phyloP scores from a whole-genome alignment of 208 protist genomes.

The Trichomonas vaginalis region DNA sequence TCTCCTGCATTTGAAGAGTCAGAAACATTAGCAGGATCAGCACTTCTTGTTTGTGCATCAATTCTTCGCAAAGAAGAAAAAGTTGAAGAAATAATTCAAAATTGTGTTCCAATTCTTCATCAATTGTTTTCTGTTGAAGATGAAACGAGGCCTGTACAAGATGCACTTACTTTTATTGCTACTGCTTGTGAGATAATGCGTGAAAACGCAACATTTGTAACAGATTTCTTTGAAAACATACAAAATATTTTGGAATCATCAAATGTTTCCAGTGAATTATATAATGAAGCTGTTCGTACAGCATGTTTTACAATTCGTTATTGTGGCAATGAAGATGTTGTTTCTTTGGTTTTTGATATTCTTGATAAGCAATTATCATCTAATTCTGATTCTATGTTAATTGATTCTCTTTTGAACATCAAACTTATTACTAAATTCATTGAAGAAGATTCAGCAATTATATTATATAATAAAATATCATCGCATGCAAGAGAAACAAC shows the following conservation, averaged over 20 bases:
- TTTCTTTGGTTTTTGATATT: neutral
- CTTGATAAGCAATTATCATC: neutral
- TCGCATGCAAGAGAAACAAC: neutral
- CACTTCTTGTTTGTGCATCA: neutral
- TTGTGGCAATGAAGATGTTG: neutral
- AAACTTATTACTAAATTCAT: neutral
- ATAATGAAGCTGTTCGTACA: neutral
- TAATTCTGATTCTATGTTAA: neutral
- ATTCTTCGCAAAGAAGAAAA: neutral
- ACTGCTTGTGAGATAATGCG: neutral
- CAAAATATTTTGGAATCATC: neutral
- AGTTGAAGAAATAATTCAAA: neutral
- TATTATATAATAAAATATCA: neutral
- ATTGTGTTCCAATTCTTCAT: neutral
- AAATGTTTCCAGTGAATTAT: neutral
- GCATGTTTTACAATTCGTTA: neutral
- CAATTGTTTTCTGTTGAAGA: neutral
- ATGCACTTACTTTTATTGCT: neutral
- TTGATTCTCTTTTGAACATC: neutral
- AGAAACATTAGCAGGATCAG: neutral
- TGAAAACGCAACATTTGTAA: neutral
- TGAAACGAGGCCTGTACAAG: neutral
- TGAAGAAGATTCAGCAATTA: neutral
- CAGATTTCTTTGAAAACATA: neutral
- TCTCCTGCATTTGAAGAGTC: neutral